A percentile compares a stretch with the other conserved stretches of the same genome.
These are phyloP conservation scores for Grifola frondosa DNA, from an alignment of 1,284 basidiomycete genomes.

Conservation along the genomic window DNA sequence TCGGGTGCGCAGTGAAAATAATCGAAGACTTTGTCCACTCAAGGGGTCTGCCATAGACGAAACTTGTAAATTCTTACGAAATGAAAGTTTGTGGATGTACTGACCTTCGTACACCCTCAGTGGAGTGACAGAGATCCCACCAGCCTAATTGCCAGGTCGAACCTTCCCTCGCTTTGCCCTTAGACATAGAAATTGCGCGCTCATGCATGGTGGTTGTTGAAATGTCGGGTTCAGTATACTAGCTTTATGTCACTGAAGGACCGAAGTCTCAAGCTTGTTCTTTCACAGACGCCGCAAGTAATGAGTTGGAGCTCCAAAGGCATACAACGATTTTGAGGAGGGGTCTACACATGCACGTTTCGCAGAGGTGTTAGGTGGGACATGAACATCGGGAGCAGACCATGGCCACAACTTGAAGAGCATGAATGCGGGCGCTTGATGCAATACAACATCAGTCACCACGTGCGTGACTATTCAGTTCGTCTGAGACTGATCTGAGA, in stretches of 20 bases:
- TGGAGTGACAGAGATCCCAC: slow-evolving; percentile 69
- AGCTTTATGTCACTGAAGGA: background rate
- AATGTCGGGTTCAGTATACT: background rate
- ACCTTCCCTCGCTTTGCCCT: slow-evolving; percentile 57
- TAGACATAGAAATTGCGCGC: slow-evolving; percentile 39
- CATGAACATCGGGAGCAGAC: too few species aligned
- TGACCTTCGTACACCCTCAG: slow-evolving; percentile 56
- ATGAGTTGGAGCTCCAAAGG: too few species aligned
- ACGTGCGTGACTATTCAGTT: too few species aligned
- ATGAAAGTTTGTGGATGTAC: slow-evolving; percentile 8
- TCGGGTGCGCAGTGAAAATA: slow-evolving; percentile 65
- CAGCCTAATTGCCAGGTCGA: slow-evolving; percentile 60
- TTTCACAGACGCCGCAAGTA: too few species aligned
- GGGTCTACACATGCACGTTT: too few species aligned
- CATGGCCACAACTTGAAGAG: too few species aligned
- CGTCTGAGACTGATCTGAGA: too few species aligned
- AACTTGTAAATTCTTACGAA: background rate
- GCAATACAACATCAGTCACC: too few species aligned
- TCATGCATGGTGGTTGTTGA: slow-evolving; percentile 25
- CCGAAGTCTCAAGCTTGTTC: too few species aligned
- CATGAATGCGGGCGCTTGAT: too few species aligned
- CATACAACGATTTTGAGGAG: too few species aligned
- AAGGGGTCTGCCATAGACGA: slow-evolving; percentile 49
- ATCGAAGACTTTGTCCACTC: slow-evolving; percentile 68
- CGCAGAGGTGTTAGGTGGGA: too few species aligned